Evolutionary conservation across 2,329 filamentous ascomycete genomes (phyloP).

Genomic region (Apiospora saccharicola): DNA sequence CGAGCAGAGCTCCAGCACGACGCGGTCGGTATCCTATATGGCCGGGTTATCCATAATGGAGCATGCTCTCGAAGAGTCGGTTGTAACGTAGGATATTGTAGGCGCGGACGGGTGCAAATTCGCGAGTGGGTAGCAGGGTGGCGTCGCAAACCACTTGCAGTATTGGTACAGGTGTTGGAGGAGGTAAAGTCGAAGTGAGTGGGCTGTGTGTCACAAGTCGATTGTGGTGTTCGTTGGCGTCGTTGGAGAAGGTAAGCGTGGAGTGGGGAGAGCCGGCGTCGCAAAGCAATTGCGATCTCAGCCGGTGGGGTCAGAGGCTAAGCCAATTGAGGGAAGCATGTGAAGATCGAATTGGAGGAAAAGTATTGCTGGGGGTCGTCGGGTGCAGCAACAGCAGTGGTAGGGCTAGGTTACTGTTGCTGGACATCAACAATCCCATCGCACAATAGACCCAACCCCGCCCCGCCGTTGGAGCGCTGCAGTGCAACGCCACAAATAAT

Average conservation of each 20-base stretch:
- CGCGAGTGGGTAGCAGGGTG: neutral
- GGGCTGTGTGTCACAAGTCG: neutral
- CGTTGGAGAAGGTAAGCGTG: neutral
- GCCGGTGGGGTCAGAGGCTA: neutral
- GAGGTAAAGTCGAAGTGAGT: neutral
- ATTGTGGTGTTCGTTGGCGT: neutral
- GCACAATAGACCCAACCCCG: too few species aligned
- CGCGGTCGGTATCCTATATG: neutral
- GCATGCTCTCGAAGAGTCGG: neutral
- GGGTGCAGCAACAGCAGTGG: too few species aligned
- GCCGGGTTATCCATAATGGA: neutral
- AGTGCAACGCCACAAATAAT: too few species aligned
- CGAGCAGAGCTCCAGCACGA: neutral
- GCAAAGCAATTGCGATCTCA: neutral
- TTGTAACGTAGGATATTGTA: neutral
- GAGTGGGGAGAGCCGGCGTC: slow-evolving; percentile 9
- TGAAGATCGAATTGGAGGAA: neutral
- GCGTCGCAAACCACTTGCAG: neutral
- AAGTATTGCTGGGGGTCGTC: neutral
- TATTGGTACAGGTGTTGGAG: neutral
- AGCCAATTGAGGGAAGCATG: neutral
- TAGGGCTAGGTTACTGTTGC: too few species aligned
- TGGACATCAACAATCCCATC: too few species aligned
- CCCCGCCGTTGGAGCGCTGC: too few species aligned
- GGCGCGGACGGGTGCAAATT: neutral